A percentile compares a stretch with the other conserved stretches of the same genome.
These are phyloP conservation scores for Epichloe gansuensis DNA, from an alignment of 2,329 filamentous ascomycete species.

Conservation along the genomic window DNA sequence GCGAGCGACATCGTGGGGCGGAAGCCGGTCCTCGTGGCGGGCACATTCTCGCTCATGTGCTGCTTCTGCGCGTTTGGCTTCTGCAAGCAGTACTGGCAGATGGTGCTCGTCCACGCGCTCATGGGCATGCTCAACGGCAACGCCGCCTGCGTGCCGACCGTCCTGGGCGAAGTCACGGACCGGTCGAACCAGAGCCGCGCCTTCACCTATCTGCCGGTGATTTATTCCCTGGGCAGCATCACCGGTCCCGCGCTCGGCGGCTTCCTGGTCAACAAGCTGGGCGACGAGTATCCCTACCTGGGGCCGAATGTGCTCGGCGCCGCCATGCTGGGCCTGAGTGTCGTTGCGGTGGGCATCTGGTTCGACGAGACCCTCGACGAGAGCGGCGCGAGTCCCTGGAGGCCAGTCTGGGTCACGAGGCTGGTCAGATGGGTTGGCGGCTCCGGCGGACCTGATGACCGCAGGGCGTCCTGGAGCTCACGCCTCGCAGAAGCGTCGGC, in stretches of 20 bases:
- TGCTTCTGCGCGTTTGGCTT: conserved; percentile 86
- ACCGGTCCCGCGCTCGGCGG: conserved; percentile 89
- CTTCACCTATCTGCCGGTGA: conserved; percentile 87
- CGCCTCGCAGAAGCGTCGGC: conserved; percentile 19
- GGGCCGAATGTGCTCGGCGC: conserved; percentile 74
- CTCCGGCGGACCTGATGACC: conserved; percentile 9
- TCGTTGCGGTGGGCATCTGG: conserved; percentile 64
- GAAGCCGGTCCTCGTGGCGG: conserved; percentile 63
- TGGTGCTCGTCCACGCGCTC: conserved; percentile 70
- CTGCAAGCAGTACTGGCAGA: conserved; percentile 70
- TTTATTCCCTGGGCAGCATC: conserved; percentile 92
- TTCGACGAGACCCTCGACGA: conserved; percentile 63
- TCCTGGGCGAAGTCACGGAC: conserved; percentile 88
- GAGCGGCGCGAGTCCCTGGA: conserved; percentile 16
- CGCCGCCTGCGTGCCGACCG: conserved; percentile 85
- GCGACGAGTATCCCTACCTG: conserved; percentile 65
- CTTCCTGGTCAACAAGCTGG: conserved; percentile 54
- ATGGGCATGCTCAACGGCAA: conserved; percentile 96
- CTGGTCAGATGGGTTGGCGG: conserved; percentile 17
- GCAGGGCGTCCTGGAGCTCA: conserved; percentile 25
- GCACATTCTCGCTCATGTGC: conserved; percentile 67
- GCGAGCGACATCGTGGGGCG: conserved; percentile 54
- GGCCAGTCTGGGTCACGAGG: conserved; percentile 22
- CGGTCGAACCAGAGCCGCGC: conserved; percentile 86
- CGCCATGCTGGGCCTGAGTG: conserved; percentile 56